These are phyloP conservation scores for Striga asiatica DNA, from an alignment of 257 asterid species.

Conservation along the genomic window DNA sequence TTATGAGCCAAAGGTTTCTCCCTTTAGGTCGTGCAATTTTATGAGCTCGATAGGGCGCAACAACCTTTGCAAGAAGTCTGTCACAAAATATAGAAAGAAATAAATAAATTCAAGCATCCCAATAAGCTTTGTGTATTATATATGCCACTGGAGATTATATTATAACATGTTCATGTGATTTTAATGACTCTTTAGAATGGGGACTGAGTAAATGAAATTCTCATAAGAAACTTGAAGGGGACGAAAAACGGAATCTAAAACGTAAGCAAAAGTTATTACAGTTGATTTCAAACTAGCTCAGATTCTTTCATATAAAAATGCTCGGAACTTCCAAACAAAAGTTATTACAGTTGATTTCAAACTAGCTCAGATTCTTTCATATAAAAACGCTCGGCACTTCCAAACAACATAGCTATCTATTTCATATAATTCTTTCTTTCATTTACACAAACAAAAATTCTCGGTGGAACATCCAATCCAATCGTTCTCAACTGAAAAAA, in stretches of 20 bases:
- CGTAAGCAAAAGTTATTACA: neutral
- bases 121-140: neutral
- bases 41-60: constrained; percentile 49
- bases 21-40: constrained; percentile 62
- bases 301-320: neutral
- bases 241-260: too few species aligned
- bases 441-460: too few species aligned
- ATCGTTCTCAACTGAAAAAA: too few species aligned
- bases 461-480: too few species aligned
- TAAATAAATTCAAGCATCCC: neutral
- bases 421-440: too few species aligned
- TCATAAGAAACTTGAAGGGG: too few species aligned
- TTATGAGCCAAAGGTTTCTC: constrained; percentile 73
- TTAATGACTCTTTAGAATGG: neutral
- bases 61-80: constrained; percentile 57
- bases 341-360: neutral
- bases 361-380: neutral
- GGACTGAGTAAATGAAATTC: too few species aligned
- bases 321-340: neutral
- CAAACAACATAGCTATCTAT: too few species aligned
- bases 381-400: neutral
- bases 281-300: neutral
- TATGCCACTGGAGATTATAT: neutral
- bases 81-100: constrained; percentile 13
- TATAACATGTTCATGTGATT: neutral